These are phyloP conservation scores for Penicillium crystallinum DNA, from an alignment of 495 filamentous ascomycete genomes.

Conservation along the genomic window DNA sequence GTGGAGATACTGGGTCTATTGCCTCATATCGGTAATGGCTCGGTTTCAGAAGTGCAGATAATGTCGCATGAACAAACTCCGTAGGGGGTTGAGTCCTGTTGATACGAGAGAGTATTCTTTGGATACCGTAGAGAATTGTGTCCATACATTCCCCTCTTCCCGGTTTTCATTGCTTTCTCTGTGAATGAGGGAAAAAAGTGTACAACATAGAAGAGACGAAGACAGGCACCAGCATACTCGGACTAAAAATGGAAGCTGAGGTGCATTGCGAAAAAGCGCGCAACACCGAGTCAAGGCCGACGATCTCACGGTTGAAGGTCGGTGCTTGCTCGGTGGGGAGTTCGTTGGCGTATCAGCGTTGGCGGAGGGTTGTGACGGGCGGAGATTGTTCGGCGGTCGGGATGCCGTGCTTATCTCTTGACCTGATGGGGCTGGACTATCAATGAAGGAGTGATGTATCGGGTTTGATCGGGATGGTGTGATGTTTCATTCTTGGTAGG, in stretches of 20 bases:
- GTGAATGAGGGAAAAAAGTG: neutral
- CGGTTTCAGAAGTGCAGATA: neutral
- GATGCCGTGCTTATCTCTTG: neutral
- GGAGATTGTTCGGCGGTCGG: neutral
- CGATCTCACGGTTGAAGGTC: conserved; percentile 4
- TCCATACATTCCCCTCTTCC: no score
- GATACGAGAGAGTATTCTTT: no score
- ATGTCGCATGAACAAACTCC: no score
- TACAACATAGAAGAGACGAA: no score
- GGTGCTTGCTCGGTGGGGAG: conserved; percentile 5
- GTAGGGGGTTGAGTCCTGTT: no score
- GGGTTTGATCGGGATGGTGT: neutral
- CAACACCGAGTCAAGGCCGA: conserved; percentile 1
- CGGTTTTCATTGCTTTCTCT: no score
- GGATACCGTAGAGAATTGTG: no score
- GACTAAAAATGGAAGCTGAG: neutral
- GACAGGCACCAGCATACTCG: neutral
- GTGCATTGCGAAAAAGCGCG: neutral
- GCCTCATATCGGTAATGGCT: neutral
- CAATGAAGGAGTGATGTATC: neutral
- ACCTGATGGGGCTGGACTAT: no score
- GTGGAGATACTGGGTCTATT: neutral
- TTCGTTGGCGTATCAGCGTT: neutral
- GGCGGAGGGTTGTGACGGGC: neutral
- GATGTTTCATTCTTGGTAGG: neutral